A percentile compares a stretch with the other conserved stretches of the same genome.
phyloP scores from a whole-genome alignment of 2,329 filamentous ascomycete species.

The Dissoconium aciculare region DNA sequence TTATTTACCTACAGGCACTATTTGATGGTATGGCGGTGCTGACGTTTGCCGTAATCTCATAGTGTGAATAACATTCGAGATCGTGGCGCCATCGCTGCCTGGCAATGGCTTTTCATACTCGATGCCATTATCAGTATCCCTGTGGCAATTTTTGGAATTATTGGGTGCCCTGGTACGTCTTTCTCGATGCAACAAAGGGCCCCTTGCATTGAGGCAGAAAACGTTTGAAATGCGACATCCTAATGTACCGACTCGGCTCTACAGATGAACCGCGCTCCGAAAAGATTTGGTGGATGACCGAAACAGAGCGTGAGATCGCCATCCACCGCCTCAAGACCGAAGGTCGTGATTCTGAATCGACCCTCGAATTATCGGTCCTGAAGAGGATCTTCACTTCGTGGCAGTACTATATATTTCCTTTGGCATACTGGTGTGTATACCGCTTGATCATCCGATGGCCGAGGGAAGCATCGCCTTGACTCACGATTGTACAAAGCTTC shows the following conservation, averaged over 20 bases:
- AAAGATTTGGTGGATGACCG: constrained; percentile 4
- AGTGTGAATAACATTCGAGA: constrained; percentile 7
- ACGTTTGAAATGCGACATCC: background rate
- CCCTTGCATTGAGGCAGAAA: no score
- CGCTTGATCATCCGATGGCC: no score
- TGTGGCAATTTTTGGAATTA: constrained; percentile 9
- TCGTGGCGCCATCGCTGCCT: constrained; percentile 7
- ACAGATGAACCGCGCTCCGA: constrained; percentile 2
- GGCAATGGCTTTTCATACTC: constrained; percentile 11
- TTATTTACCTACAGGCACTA: no score
- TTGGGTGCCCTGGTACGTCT: constrained; percentile 3
- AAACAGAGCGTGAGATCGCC: background rate
- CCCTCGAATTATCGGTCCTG: constrained; percentile 1
- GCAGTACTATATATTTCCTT: constrained; percentile 4
- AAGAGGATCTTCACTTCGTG: constrained; percentile 4
- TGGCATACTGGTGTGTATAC: constrained; percentile 2
- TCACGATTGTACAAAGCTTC: no score
- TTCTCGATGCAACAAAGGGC: no score
- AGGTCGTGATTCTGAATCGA: constrained; percentile 1
- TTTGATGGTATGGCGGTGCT: no score
- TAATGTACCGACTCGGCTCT: background rate
- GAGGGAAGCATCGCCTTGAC: no score
- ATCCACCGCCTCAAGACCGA: constrained; percentile 2
- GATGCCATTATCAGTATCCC: constrained; percentile 11
- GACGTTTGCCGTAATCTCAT: no score